phyloP scores from a whole-genome alignment of 345 rosid genomes.

The Acer negundo region DNA sequence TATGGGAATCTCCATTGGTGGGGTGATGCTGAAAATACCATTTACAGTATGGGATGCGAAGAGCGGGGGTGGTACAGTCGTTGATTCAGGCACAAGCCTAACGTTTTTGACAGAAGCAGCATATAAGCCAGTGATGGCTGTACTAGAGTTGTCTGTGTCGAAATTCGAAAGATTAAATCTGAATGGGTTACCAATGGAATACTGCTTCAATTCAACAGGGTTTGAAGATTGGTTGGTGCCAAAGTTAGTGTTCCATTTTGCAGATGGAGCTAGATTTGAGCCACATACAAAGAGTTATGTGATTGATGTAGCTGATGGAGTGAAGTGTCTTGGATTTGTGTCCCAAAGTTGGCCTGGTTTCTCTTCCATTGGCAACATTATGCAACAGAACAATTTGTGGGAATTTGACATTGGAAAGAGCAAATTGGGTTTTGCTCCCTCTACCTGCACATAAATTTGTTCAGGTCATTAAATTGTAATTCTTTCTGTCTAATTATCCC shows the following conservation, averaged over 20 bases:
- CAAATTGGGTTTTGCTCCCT: slow-evolving; percentile 56
- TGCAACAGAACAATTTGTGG: slow-evolving; percentile 77
- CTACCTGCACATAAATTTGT: slow-evolving; percentile 41
- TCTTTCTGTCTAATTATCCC: no score
- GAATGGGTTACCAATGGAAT: slow-evolving; percentile 43
- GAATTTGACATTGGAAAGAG: slow-evolving; percentile 43
- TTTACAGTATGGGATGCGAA: slow-evolving; percentile 41
- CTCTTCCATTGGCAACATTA: slow-evolving; percentile 49
- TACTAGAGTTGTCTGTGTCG: slow-evolving; percentile 29
- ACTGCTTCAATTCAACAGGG: slow-evolving; percentile 42
- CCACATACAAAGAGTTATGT: slow-evolving; percentile 60
- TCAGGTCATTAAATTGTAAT: neutral
- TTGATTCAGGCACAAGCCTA: slow-evolving; percentile 64
- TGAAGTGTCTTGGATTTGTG: slow-evolving; percentile 51
- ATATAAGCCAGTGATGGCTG: slow-evolving; percentile 40
- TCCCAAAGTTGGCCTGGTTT: slow-evolving; percentile 26
- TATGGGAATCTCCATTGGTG: slow-evolving; percentile 46
- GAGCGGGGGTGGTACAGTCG: slow-evolving; percentile 45
- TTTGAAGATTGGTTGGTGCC: slow-evolving; percentile 41
- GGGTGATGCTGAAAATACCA: slow-evolving; percentile 45
- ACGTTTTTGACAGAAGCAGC: slow-evolving; percentile 42
- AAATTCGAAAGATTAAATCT: slow-evolving; percentile 27
- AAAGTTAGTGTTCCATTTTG: slow-evolving; percentile 44
- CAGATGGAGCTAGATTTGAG: slow-evolving; percentile 50
- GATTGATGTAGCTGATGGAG: slow-evolving; percentile 38